Conservation (phyloP, 1,139 yeast genomes). For the Candida sp. region DNA sequence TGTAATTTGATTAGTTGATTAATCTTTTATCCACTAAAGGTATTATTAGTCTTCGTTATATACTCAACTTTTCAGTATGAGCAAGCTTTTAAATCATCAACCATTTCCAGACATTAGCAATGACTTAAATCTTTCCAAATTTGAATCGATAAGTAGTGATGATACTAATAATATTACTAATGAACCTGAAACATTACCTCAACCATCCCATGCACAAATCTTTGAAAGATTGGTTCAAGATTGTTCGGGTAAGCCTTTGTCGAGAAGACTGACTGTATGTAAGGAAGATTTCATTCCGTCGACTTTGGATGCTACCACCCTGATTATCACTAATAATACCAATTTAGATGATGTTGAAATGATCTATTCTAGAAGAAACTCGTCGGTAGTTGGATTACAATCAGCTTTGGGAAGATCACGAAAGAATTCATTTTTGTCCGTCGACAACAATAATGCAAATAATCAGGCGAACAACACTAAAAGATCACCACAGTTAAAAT, state of each 20-base stretch:
- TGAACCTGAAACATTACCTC: slow-evolving; percentile 4
- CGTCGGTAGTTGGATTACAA: slow-evolving; percentile 56
- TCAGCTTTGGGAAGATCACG: slow-evolving; percentile 57
- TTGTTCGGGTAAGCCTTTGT: slow-evolving; percentile 20
- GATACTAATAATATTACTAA: not conserved
- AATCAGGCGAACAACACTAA: slow-evolving; percentile 4
- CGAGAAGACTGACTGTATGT: slow-evolving; percentile 27
- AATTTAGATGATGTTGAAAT: slow-evolving; percentile 69
- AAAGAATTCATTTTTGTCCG: slow-evolving; percentile 35
- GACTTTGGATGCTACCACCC: slow-evolving; percentile 76
- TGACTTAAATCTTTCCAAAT: not conserved
- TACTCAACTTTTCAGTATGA: not conserved
- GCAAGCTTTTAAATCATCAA: not conserved
- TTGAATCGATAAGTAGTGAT: not conserved
- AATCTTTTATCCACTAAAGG: not conserved
- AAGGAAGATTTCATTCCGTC: slow-evolving; percentile 75
- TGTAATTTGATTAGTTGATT: not conserved
- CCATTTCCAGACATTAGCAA: not conserved
- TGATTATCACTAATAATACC: slow-evolving; percentile 54
- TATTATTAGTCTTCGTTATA: not conserved
- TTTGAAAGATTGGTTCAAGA: slow-evolving; percentile 68
- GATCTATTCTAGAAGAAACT: slow-evolving; percentile 60
- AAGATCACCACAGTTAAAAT: slow-evolving; percentile 16
- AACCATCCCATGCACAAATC: slow-evolving; percentile 21
- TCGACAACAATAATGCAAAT: not conserved